phyloP scores from a whole-genome alignment of 495 filamentous ascomycete species.

The Lepraria neglecta region DNA sequence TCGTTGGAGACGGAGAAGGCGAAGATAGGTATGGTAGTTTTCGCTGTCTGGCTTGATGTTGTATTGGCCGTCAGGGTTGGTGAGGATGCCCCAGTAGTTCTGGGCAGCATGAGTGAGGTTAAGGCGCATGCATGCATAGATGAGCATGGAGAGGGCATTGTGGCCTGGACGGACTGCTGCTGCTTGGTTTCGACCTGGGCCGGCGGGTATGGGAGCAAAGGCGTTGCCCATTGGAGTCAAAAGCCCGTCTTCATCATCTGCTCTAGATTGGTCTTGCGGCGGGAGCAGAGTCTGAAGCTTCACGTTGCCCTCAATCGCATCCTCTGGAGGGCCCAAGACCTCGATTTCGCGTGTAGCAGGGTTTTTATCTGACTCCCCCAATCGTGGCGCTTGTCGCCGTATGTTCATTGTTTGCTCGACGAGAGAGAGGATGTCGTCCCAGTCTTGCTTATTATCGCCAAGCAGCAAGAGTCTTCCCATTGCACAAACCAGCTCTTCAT shows the following conservation, averaged over 20 bases:
- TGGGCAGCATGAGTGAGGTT: constrained; percentile 43
- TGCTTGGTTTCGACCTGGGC: neutral
- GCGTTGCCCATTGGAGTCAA: constrained; percentile 1
- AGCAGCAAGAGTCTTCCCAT: constrained; percentile 69
- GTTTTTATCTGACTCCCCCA: constrained; percentile 5
- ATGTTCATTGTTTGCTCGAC: constrained; percentile 72
- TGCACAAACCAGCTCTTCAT: constrained; percentile 64
- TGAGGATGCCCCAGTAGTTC: constrained; percentile 71
- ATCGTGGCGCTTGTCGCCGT: constrained; percentile 33
- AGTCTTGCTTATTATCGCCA: constrained; percentile 51
- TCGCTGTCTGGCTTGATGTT: constrained; percentile 60
- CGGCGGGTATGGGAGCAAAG: constrained; percentile 16
- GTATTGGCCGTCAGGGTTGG: constrained; percentile 35
- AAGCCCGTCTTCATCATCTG: neutral
- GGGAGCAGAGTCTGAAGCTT: constrained; percentile 8
- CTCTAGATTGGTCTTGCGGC: neutral
- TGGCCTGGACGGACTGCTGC: constrained; percentile 52
- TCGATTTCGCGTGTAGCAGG: neutral
- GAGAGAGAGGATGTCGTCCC: constrained; percentile 63
- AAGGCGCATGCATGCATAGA: constrained; percentile 54
- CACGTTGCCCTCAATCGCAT: neutral
- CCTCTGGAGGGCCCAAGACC: neutral
- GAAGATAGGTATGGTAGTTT: constrained; percentile 61
- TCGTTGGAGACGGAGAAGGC: constrained; percentile 57
- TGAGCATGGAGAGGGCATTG: constrained; percentile 61